Percentiles rank a stretch among this genome's conserved stretches.
Evolutionary conservation across 345 rosid genomes (phyloP).

Genomic region (Luvunga scandens): DNA sequence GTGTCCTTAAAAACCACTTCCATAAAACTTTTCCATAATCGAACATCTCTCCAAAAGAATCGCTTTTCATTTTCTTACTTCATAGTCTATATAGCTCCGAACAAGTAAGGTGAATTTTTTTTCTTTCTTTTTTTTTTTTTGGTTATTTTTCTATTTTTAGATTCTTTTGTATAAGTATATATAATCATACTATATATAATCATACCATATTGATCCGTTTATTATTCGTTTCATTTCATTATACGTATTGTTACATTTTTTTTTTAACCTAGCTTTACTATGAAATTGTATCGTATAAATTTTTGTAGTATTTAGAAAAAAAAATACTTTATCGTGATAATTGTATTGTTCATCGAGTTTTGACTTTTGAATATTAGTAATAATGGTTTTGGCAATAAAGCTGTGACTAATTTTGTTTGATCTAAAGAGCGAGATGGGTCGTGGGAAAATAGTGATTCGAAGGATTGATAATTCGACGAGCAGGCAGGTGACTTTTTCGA

Average conservation of each 20-base stretch:
- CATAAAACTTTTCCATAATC: constrained; percentile 6
- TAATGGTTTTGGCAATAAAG: too few relatives aligned
- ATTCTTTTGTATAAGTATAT: background rate
- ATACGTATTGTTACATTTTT: background rate
- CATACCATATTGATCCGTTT: background rate
- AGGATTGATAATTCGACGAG: constrained; percentile 59
- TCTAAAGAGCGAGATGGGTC: constrained; percentile 38
- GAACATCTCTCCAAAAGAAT: constrained; percentile 2
- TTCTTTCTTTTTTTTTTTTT: background rate
- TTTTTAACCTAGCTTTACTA: too few relatives aligned
- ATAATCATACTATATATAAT: too few relatives aligned
- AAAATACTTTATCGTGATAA: too few relatives aligned
- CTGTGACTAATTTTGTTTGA: too few relatives aligned
- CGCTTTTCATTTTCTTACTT: background rate
- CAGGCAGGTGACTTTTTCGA: constrained; percentile 58
- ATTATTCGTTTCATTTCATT: background rate
- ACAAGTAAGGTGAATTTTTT: background rate
- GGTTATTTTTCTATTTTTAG: background rate
- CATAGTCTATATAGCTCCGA: background rate
- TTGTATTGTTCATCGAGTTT: too few relatives aligned
- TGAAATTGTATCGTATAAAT: too few relatives aligned
- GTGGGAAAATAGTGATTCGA: constrained; percentile 54
- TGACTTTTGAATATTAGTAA: too few relatives aligned
- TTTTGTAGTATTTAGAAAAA: too few relatives aligned
- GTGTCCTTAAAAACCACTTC: background rate